Base-by-base conservation (phyloP, 192 early-diverging fungal genomes). In the Cladochytrium replicatum region DNA sequence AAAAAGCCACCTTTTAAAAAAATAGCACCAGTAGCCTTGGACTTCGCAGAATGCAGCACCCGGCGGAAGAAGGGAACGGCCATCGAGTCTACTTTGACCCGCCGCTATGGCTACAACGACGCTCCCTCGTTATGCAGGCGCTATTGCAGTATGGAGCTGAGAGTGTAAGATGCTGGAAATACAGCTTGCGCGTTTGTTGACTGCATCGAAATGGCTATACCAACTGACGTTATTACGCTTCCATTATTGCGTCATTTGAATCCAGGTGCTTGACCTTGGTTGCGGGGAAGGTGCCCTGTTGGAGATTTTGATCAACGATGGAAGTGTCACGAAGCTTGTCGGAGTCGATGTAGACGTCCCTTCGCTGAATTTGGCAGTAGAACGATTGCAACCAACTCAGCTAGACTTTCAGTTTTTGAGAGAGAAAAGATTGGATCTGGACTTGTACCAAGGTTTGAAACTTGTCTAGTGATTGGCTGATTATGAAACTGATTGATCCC, bases 231-330 rank as follows among this genome's bases (percentile, higher is more conserved):
- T 1, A 51, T 29, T 48, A 8, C 54, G 32, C 5, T 5, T 0
- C 25, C 0, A 8, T 5, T 13, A 19, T 22, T 29, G 21, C 17
- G 15, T 24, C n/a, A n/a, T n/a, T n/a, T n/a, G n/a, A n/a, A n/a
- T n/a, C n/a, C n/a, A 81, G 68, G 81, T 92, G n/a, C 58, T 89
- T 17, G 92, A 95, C 48, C 69, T 83, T 41, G 92, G 92, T 0
- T 93, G 89, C 61, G 92, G 92, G 32, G 86, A 88, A 41, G 89
- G 80, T 15, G 65, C 78, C 13, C 48, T 95, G 37, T 56, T 86
- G 3, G 62, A 75, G 7, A 80, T 84, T 41, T 69, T 95, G 11
- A 52, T 78, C 8, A 66, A 73, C 13, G 75, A 82, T 50, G 46
- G 66, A 32, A 67, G 60, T 29, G 79, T 89, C 19, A 69, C 61